phyloP scores from a whole-genome alignment of 1,284 basidiomycete genomes.

The Naganishia sp. region DNA sequence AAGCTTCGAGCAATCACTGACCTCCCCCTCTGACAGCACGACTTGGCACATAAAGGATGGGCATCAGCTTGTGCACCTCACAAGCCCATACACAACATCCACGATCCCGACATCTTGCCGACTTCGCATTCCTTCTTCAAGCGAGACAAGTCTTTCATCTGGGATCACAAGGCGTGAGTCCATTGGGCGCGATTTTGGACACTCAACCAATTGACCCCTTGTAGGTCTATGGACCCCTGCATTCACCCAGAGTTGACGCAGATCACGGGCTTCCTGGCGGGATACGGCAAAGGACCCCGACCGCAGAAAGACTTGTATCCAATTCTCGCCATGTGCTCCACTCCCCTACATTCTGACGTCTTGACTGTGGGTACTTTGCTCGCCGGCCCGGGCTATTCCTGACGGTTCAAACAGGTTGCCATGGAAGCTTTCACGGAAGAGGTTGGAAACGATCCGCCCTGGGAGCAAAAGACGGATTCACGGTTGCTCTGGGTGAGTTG shows the following conservation, averaged over 20 bases:
- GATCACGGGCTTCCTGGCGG: slow-evolving; percentile 62
- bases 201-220: slow-evolving; percentile 34
- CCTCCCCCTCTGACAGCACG: slow-evolving; percentile 35
- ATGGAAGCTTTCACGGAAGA: slow-evolving; percentile 53
- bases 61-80: slow-evolving; percentile 48
- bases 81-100: slow-evolving; percentile 43
- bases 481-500: slow-evolving; percentile 59
- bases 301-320: slow-evolving; percentile 58
- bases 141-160: slow-evolving; percentile 44
- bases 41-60: slow-evolving; percentile 49
- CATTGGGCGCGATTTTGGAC: slow-evolving; percentile 32
- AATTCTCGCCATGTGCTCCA: slow-evolving; percentile 62
- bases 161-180: slow-evolving; percentile 51
- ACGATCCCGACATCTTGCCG: slow-evolving; percentile 39
- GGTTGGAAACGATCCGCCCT: slow-evolving; percentile 58
- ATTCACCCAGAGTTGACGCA: slow-evolving; percentile 59
- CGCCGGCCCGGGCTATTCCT: no score
- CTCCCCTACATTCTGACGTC: slow-evolving; percentile 63
- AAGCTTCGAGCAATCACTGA: slow-evolving; percentile 2
- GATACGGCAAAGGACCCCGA: slow-evolving; percentile 58
- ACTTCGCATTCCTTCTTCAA: slow-evolving; percentile 43
- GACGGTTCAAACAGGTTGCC: slow-evolving; percentile 44
- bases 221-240: slow-evolving; percentile 63
- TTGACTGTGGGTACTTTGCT: slow-evolving; percentile 57
- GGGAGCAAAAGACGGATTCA: slow-evolving; percentile 63